Conservation (phyloP, 176 grass and related monocot species). For the sorghum (Sorghum bicolor) region DNA sequence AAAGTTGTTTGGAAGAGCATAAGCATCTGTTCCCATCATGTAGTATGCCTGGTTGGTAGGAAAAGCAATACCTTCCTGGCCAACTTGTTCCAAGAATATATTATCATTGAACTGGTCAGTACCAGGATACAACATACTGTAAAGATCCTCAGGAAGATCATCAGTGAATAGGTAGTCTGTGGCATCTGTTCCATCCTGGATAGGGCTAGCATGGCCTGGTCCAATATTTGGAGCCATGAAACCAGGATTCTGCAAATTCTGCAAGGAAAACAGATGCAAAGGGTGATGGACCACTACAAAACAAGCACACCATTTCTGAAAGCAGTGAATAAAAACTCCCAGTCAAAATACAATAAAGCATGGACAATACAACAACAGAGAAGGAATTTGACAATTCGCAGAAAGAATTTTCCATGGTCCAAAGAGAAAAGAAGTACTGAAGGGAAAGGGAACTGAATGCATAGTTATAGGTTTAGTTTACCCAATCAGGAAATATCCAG, state of each 20-base stretch:
- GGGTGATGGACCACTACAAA: background rate
- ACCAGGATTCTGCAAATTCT: conserved; percentile 38
- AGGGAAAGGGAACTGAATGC: background rate
- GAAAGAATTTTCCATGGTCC: background rate
- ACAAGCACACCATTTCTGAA: background rate
- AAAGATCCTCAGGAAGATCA: conserved; percentile 59
- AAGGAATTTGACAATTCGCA: background rate
- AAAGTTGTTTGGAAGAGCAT: conserved; percentile 3
- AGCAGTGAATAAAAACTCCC: background rate
- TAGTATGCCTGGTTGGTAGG: background rate
- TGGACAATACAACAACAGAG: background rate
- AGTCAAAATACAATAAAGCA: conserved; percentile 1
- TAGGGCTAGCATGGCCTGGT: conserved; percentile 35
- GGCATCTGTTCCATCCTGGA: conserved; percentile 39
- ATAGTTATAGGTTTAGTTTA: conserved; percentile 16
- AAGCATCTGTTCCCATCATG: background rate
- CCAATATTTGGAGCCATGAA: conserved; percentile 35
- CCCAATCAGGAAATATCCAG: background rate
- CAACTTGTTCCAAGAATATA: background rate
- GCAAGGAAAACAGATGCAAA: background rate
- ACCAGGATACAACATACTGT: conserved; percentile 46
- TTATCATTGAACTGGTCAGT: conserved; percentile 24
- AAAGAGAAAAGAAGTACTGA: background rate
- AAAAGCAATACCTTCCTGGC: background rate
- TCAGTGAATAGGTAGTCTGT: conserved; percentile 39